These are phyloP conservation scores for Xylogone sp. DNA, from an alignment of 2,329 filamentous ascomycete species.

Conservation along the genomic window DNA sequence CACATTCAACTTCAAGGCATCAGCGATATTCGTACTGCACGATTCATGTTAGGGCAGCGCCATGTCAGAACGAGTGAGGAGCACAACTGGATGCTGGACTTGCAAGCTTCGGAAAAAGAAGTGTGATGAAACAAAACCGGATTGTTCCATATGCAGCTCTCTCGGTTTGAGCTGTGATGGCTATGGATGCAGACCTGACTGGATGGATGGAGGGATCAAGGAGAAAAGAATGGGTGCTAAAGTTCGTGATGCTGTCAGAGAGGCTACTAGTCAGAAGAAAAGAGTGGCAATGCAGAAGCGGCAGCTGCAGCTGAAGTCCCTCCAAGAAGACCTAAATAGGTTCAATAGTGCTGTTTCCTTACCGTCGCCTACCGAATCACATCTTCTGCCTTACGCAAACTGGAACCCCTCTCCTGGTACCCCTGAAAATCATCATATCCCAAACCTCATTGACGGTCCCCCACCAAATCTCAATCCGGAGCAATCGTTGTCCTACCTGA, in stretches of 20 bases:
- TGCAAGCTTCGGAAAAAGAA: slow-evolving; percentile 61
- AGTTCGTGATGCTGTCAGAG: slow-evolving; percentile 53
- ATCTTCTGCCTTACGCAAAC: too few species aligned
- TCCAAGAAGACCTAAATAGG: background rate
- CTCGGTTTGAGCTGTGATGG: slow-evolving; percentile 54
- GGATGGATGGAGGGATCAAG: slow-evolving; percentile 19
- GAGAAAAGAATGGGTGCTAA: slow-evolving; percentile 44
- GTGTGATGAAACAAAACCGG: slow-evolving; percentile 57
- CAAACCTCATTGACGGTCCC: background rate
- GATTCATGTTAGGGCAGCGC: background rate
- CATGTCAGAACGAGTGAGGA: background rate
- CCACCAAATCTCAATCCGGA: background rate
- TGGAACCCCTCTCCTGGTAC: background rate
- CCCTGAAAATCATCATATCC: background rate
- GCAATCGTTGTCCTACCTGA: background rate
- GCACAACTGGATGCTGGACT: slow-evolving; percentile 52
- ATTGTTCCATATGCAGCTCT: slow-evolving; percentile 55
- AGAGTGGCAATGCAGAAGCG: slow-evolving; percentile 3
- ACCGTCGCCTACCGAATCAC: too few species aligned
- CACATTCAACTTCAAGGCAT: too few species aligned
- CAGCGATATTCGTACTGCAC: too few species aligned
- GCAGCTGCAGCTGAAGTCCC: background rate
- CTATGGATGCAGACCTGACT: slow-evolving; percentile 30
- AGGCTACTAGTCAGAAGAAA: slow-evolving; percentile 37
- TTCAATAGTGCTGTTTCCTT: too few species aligned